phyloP scores from a whole-genome alignment of 176 grass and related monocot species.

The Musa acuminata region DNA sequence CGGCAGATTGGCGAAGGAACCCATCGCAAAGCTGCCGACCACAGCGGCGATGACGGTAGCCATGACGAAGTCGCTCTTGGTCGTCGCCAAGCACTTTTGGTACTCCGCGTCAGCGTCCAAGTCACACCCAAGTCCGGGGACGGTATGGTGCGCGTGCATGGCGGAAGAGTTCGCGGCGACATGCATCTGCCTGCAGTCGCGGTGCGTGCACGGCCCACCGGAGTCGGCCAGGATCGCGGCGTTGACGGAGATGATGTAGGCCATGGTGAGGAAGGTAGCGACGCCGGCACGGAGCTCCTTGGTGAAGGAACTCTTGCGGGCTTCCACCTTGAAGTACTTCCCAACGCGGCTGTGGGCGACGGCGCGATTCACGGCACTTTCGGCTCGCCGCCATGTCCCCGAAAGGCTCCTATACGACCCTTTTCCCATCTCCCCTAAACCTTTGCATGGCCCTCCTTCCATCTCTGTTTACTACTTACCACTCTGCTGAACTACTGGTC shows the following conservation, averaged over 20 bases:
- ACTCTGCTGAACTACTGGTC: no score
- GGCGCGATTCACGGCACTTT: background rate
- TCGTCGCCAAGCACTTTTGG: constrained; percentile 4
- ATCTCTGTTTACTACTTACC: background rate
- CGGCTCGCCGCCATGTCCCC: background rate
- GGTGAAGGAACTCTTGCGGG: constrained; percentile 10
- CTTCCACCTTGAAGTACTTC: constrained; percentile 6
- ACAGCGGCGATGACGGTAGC: constrained; percentile 1
- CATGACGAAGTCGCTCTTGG: constrained; percentile 5
- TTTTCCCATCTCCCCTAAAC: constrained; percentile 8
- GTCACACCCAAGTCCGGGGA: background rate
- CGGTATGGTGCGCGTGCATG: no score
- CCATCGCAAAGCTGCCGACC: constrained; percentile 15
- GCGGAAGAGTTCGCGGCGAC: background rate
- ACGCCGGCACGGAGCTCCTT: constrained; percentile 12
- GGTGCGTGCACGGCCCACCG: background rate
- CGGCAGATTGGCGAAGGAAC: constrained; percentile 6
- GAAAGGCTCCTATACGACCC: constrained; percentile 7
- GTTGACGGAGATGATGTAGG: constrained; percentile 16
- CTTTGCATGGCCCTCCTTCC: constrained; percentile 2
- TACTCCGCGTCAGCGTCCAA: constrained; percentile 5
- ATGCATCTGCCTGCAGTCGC: background rate
- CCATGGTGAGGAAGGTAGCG: constrained; percentile 20
- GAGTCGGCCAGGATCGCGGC: constrained; percentile 12
- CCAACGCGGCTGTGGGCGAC: constrained; percentile 11